Evolutionary conservation across 2,329 filamentous ascomycete genomes (phyloP).

Genomic region (Penicillium decumbens): DNA sequence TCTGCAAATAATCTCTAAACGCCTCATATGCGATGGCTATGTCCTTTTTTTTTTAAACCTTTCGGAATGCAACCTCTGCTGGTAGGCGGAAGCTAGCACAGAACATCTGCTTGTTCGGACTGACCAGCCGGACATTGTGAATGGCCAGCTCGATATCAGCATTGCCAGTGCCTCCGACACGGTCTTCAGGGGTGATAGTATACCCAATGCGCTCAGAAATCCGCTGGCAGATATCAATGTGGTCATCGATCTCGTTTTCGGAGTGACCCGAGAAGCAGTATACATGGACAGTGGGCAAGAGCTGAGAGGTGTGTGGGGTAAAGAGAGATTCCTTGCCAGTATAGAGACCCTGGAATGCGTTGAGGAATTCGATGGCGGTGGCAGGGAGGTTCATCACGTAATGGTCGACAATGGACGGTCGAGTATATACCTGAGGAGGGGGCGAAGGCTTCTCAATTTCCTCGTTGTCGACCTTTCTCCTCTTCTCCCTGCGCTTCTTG

Average conservation of each 20-base stretch:
- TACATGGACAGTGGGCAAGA: slow-evolving; percentile 80
- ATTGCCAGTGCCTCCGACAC: slow-evolving; percentile 49
- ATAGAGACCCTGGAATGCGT: slow-evolving; percentile 74
- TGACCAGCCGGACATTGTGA: slow-evolving; percentile 73
- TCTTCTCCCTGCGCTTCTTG: slow-evolving; percentile 35
- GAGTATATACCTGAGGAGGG: slow-evolving; percentile 27
- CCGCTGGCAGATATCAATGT: slow-evolving; percentile 60
- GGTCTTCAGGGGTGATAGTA: slow-evolving; percentile 53
- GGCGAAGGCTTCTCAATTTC: slow-evolving; percentile 25
- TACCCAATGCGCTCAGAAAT: slow-evolving; percentile 59
- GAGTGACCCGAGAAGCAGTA: slow-evolving; percentile 88
- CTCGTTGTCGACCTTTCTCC: slow-evolving; percentile 26
- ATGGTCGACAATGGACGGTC: slow-evolving; percentile 74
- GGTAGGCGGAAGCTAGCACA: slow-evolving; percentile 90
- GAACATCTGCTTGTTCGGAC: slow-evolving; percentile 93
- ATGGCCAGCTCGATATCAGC: slow-evolving; percentile 56
- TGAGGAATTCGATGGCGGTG: slow-evolving; percentile 77
- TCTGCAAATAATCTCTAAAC: slow-evolving; percentile 11
- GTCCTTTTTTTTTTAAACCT: slow-evolving; percentile 13
- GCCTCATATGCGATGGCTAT: slow-evolving; percentile 18
- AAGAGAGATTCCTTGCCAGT: slow-evolving; percentile 65
- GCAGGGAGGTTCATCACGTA: slow-evolving; percentile 98
- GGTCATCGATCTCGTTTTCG: slow-evolving; percentile 62
- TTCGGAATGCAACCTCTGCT: slow-evolving; percentile 68
- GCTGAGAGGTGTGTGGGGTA: slow-evolving; percentile 52